These are phyloP conservation scores for Monosporozyma aerobia DNA, from an alignment of 805 yeast species.

Conservation along the genomic window DNA sequence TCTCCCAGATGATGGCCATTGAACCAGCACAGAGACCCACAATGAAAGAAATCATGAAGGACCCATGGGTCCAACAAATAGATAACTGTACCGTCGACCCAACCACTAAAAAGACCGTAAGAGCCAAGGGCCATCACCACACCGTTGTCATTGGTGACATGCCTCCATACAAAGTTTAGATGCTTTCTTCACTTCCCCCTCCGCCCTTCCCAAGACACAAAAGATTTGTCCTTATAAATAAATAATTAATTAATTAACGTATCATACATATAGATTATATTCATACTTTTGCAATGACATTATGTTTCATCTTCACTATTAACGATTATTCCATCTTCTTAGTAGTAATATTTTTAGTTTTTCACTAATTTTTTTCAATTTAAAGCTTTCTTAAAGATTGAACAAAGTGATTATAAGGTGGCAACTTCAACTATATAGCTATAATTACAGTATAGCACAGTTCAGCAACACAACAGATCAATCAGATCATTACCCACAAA, in stretches of 20 bases:
- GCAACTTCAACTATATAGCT: not conserved
- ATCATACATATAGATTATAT: not conserved
- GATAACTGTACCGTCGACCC: slow-evolving; percentile 46
- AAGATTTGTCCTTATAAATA: not conserved
- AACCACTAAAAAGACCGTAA: slow-evolving; percentile 30
- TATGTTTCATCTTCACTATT: not conserved
- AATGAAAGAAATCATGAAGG: slow-evolving; percentile 52
- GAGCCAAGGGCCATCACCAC: slow-evolving; percentile 43
- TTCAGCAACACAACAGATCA: not conserved
- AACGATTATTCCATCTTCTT: not conserved
- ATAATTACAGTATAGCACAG: not conserved
- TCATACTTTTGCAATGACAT: not conserved
- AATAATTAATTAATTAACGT: not conserved
- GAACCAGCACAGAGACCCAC: slow-evolving; percentile 57
- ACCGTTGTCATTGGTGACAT: slow-evolving; percentile 39
- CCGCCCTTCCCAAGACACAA: not conserved
- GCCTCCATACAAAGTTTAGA: slow-evolving; percentile 14
- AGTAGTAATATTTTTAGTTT: not conserved
- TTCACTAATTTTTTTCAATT: not conserved
- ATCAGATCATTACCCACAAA: not conserved
- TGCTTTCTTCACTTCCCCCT: not conserved
- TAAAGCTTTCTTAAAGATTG: not conserved
- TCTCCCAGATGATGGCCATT: slow-evolving; percentile 53
- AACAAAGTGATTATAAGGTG: not conserved
- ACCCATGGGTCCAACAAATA: slow-evolving; percentile 62